Evolutionary conservation across 75 land plant species (phyloP), one percentile per base, ranked within the genome.

Genomic region (Pinus taeda): DNA sequence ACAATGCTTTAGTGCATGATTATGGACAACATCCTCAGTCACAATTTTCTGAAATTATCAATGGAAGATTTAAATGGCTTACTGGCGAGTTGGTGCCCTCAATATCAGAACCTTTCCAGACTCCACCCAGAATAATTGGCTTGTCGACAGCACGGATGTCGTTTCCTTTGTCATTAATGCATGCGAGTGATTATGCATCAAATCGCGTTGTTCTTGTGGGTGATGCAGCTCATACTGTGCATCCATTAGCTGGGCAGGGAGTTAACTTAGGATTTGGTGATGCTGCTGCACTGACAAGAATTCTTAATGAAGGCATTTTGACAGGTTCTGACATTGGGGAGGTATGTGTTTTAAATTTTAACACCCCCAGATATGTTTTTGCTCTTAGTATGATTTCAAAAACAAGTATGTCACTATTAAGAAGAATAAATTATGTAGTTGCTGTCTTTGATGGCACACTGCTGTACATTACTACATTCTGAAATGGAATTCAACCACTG

Each of bases 181-280:
- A 95, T 87, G 93, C 95, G 14, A 80, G 76, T 70, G 66, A 80
- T 71, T 97, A 97, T 78, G 93, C 78, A 45, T 73, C 85, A 61
- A 80, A 81, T 62, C 90, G 88, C 77, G 90, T 91, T 57, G 95
- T 83, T 55, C 87, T 97, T 29, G 85, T 97, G 36, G 99, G 99
- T 70, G 99, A 97, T 93, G 97, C 99, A 18, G 99, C 99, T 37
- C 99, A 97, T 71, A 90, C 98, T 4, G 98, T 97, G 15, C 98
- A 97, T 84, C 99, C 99, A 36, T 81, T 97, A 71, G 99, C 98
- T 71, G 99, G 99, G n/a, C 99, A 97, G 78, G 99, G 99, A 37
- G 99, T 97, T 22, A 97, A 97, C 80, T 76, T 97, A 56, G 99
- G 99, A 4, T 97, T 97, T 91, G 93, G 93, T 55, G 99, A 97